Evolutionary conservation across 163 green algal genomes (phyloP).

Genomic region (Chlorella variabilis): DNA sequence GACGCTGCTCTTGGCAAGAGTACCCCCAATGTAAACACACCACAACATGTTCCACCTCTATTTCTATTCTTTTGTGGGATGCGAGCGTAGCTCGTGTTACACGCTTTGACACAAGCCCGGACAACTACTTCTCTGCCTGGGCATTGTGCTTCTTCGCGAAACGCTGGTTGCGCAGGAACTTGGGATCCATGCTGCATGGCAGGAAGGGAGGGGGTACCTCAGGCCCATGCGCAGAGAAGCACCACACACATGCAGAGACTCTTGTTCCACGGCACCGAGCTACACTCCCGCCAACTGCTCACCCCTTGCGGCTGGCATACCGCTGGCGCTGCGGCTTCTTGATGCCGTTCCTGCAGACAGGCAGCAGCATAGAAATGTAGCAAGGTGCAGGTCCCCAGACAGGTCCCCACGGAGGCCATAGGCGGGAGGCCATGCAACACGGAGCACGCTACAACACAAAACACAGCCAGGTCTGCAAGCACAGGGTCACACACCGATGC

Average conservation of each 20-base stretch:
- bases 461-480: neutral
- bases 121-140: constrained; percentile 17
- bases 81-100: too few relatives aligned
- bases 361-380: neutral
- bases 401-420: too few relatives aligned
- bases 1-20: too few relatives aligned
- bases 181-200: constrained; percentile 95
- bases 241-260: too few relatives aligned
- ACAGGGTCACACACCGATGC: constrained; percentile 60
- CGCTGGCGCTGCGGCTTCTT: constrained; percentile 95
- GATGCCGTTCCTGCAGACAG: constrained; percentile 83
- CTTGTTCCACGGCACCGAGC: neutral
- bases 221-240: neutral
- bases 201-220: neutral
- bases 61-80: too few relatives aligned
- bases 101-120: too few relatives aligned
- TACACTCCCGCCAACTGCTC: constrained; percentile 36
- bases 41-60: too few relatives aligned
- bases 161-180: constrained; percentile 97
- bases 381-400: too few relatives aligned
- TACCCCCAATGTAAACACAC: too few relatives aligned
- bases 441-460: neutral
- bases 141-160: constrained; percentile 92
- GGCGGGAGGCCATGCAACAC: too few relatives aligned
- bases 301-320: constrained; percentile 87